These are phyloP conservation scores for Pseudocercospora cruenta DNA, from an alignment of 2,329 filamentous ascomycete species.

Conservation along the genomic window DNA sequence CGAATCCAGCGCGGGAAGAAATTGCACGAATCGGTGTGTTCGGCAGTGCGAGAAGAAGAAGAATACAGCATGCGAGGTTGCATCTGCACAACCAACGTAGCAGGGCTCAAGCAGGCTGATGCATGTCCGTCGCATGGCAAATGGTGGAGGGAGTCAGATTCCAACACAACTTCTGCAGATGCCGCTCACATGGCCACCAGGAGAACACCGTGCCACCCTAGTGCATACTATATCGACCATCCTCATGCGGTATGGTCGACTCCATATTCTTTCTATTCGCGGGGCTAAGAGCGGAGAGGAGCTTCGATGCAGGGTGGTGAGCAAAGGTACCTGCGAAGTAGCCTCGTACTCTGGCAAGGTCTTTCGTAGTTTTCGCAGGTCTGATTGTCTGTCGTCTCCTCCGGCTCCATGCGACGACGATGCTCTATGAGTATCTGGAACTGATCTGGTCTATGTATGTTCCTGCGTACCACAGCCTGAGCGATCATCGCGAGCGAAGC, in stretches of 20 bases:
- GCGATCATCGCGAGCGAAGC: not conserved
- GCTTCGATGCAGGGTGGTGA: constrained; percentile 8
- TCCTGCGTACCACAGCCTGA: not conserved
- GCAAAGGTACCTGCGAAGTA: not conserved
- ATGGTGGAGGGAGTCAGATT: constrained; percentile 1
- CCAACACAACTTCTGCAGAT: not conserved
- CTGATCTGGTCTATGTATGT: not conserved
- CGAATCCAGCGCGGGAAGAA: not conserved
- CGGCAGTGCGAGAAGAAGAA: not conserved
- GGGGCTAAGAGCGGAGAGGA: constrained; percentile 10
- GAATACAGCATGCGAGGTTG: not conserved
- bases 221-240: not conserved
- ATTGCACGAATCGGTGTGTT: not conserved
- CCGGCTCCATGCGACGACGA: not conserved
- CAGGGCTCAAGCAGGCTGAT: not conserved
- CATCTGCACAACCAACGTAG: not conserved
- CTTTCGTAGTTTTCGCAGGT: not conserved
- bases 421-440: not conserved
- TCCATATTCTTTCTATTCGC: not conserved
- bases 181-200: constrained; percentile 7
- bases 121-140: constrained; percentile 7
- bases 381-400: not conserved
- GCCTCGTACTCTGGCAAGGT: not conserved
- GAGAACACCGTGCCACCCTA: not conserved
- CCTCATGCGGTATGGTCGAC: not conserved